Evolutionary conservation across 306 rosid genomes (phyloP), one percentile per base, ranked within the genome.

Genomic region (Abrus precatorius): DNA sequence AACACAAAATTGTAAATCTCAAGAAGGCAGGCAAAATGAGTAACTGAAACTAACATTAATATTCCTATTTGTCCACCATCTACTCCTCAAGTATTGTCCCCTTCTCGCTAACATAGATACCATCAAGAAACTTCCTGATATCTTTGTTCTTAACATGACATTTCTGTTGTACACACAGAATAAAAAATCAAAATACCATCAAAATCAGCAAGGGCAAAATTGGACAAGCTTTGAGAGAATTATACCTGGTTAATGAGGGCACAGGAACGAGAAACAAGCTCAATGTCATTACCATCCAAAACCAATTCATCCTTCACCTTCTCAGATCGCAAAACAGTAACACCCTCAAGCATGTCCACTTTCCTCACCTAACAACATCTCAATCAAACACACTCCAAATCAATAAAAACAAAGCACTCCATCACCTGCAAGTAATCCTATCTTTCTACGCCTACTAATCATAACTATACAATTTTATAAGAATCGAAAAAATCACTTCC

Each of bases 241-340:
- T 0, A 6, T 38, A 43, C 98, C 95, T 94, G 98, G 66, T 94
- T 94, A 28, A 94, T 94, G 52, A 94, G 84, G 6, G 98, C 97
- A 75, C 85, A 75, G 0, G 98, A 94, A 61, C 98, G 87, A 7
- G 98, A 94, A 27, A 92, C 97, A 12, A 94, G 91, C 61, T 94
- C 98, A 9, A 94, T 90, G 48, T 94, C 98, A n/a, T 92, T 94
- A 7, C 98, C 98, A 32, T 92, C 97, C 88, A 94, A 83, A 6
- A 94, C 10, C 55, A 94, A 74, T 78, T 94, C 97, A 66, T 94
- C 98, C 85, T 94, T 94, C 0, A 94, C 98, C 86, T 94, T 93
- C 3, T 94, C 98, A 11, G 95, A 94, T 29, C 98, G 83, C 29
- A 79, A 0, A 38, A 94, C 76, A 1, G 86, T 50, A 4, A 92